These are phyloP conservation scores for Warburgia ugandensis DNA, from an alignment of 164 flowering plant genomes.

Conservation along the genomic window DNA sequence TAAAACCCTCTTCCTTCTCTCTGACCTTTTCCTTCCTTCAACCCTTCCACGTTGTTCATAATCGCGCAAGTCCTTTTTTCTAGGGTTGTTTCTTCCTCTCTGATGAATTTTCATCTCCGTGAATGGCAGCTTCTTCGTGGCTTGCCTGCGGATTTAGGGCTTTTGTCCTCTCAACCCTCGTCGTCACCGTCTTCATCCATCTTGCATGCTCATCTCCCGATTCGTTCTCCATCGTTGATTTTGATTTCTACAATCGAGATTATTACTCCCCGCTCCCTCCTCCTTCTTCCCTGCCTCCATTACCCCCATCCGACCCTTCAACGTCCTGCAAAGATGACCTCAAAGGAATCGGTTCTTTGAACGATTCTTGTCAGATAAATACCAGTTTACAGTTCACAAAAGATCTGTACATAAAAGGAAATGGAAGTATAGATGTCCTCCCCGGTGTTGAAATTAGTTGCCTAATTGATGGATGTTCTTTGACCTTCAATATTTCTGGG, in stretches of 20 bases:
- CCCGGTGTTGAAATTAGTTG: constrained; percentile 51
- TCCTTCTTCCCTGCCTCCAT: constrained; percentile 12
- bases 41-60: no score
- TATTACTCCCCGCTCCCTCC: constrained; percentile 63
- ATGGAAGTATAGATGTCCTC: constrained; percentile 44
- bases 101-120: no score
- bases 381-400: constrained; percentile 28
- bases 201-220: no score
- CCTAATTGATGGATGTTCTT: constrained; percentile 38
- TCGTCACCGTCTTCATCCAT: not conserved
- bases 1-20: no score
- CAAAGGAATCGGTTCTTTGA: constrained; percentile 56
- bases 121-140: not conserved
- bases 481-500: constrained; percentile 45
- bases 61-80: no score
- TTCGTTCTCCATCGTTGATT: constrained; percentile 26
- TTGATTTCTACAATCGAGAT: constrained; percentile 27
- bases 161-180: constrained; percentile 5
- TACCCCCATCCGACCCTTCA: no score
- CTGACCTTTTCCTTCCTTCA: no score
- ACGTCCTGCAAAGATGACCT: constrained; percentile 58
- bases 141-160: constrained; percentile 1
- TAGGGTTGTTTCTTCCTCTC: no score
- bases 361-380: constrained; percentile 44
- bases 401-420: constrained; percentile 55